Conservation (phyloP, 345 rosid species). For the Aurinia saxatilis region DNA sequence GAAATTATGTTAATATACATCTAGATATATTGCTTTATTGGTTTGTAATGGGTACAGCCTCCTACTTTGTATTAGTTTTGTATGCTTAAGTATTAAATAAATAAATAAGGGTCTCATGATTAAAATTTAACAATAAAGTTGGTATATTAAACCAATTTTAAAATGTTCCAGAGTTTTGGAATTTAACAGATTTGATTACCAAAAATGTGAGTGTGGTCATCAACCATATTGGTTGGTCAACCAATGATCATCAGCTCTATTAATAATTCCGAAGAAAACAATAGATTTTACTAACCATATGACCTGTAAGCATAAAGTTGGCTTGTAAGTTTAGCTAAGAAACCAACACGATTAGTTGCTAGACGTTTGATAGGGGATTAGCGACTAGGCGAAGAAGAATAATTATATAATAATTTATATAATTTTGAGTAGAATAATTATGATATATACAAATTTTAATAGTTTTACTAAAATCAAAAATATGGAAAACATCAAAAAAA, state of each 20-base stretch:
- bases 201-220: slow-evolving; percentile 24
- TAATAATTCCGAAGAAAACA: background rate
- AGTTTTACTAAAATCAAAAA: no score
- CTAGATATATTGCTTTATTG: background rate
- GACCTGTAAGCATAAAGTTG: no score
- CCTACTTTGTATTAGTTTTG: background rate
- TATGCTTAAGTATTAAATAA: background rate
- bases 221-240: slow-evolving; percentile 23
- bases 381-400: no score
- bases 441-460: no score
- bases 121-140: background rate
- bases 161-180: background rate
- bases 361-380: no score
- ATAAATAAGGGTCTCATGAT: background rate
- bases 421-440: no score
- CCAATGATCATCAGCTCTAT: slow-evolving; percentile 25
- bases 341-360: no score
- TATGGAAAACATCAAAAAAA: no score
- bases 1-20: background rate
- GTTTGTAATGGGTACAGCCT: background rate
- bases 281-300: no score
- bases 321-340: no score
- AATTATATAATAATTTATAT: no score
- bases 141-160: background rate
- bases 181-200: slow-evolving; percentile 10